These are phyloP conservation scores for Oenanthe sinensis DNA, from an alignment of 129 eudicot species.

Conservation along the genomic window DNA sequence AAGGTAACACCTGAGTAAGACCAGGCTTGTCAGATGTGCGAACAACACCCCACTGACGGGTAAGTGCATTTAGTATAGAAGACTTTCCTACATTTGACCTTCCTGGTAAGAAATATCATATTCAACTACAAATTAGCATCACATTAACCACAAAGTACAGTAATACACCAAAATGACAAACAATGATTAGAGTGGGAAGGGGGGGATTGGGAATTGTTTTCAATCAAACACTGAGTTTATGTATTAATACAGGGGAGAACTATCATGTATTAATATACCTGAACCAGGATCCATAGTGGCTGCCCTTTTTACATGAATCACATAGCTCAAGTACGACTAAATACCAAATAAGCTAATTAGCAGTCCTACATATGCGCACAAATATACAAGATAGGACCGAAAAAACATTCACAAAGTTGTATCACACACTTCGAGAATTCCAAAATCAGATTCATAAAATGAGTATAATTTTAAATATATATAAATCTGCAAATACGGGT, in stretches of 20 bases:
- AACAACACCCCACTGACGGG: slow-evolving; percentile 96
- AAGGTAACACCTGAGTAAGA: slow-evolving; percentile 70
- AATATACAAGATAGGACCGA: not conserved
- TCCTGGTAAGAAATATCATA: slow-evolving; percentile 37
- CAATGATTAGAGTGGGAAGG: not conserved
- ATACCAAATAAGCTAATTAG: not conserved
- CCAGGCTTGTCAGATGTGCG: slow-evolving; percentile 98
- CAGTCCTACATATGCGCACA: not conserved
- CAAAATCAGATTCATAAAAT: not conserved
- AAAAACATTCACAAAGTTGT: not conserved
- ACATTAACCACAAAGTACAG: not conserved
- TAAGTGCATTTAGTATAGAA: slow-evolving; percentile 79
- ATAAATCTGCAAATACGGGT: not conserved
- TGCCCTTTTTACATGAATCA: not conserved
- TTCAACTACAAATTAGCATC: slow-evolving; percentile 1
- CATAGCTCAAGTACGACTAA: not conserved
- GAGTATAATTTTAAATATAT: not conserved
- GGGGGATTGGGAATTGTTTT: not conserved
- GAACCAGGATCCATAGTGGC: not conserved
- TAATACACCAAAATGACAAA: not conserved
- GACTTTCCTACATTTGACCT: slow-evolving; percentile 98
- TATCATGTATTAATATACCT: not conserved
- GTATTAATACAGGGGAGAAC: too few relatives aligned
- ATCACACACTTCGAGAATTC: not conserved
- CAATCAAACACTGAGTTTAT: too few relatives aligned